Evolutionary conservation across 768 basidiomycete species (phyloP).

Genomic region (Hemileccinum impolitum): DNA sequence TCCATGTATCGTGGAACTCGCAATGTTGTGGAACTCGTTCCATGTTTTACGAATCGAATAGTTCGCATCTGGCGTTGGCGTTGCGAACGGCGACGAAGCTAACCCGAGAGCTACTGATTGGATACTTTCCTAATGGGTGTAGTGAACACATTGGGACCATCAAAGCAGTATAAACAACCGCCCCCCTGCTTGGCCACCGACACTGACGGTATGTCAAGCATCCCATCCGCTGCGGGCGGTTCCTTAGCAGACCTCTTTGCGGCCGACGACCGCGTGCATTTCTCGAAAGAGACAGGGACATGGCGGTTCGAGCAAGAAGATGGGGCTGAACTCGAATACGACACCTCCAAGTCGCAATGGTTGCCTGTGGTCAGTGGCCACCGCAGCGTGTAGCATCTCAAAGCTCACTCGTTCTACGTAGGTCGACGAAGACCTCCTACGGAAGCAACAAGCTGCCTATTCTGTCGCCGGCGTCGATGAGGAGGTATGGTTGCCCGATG

Average conservation of each 20-base stretch:
- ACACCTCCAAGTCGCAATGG: slow-evolving; percentile 73
- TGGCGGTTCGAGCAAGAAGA: slow-evolving; percentile 92
- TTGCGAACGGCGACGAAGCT: too few relatives aligned
- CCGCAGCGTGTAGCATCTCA: background rate
- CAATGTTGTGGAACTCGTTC: too few relatives aligned
- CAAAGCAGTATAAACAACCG: slow-evolving; percentile 42
- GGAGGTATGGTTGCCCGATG: slow-evolving; percentile 52
- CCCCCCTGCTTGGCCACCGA: slow-evolving; percentile 5
- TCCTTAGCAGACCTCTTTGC: slow-evolving; percentile 64
- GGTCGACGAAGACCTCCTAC: slow-evolving; percentile 85
- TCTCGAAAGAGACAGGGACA: slow-evolving; percentile 66
- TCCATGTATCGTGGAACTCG: too few relatives aligned
- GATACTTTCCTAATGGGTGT: slow-evolving; percentile 12
- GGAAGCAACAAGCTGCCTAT: slow-evolving; percentile 94
- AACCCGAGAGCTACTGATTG: too few relatives aligned
- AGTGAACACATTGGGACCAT: slow-evolving; percentile 2
- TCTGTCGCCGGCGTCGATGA: slow-evolving; percentile 92
- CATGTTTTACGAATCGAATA: too few relatives aligned
- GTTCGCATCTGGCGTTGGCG: too few relatives aligned
- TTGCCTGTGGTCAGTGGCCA: slow-evolving; percentile 66
- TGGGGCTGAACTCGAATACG: slow-evolving; percentile 89
- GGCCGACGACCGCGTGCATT: slow-evolving; percentile 78
- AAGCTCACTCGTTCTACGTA: slow-evolving; percentile 29
- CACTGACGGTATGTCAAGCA: slow-evolving; percentile 20
- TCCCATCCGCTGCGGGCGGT: slow-evolving; percentile 47